Base-by-base conservation (phyloP, 192 early-diverging fungal species). In the Ambispora gerdemannii region DNA sequence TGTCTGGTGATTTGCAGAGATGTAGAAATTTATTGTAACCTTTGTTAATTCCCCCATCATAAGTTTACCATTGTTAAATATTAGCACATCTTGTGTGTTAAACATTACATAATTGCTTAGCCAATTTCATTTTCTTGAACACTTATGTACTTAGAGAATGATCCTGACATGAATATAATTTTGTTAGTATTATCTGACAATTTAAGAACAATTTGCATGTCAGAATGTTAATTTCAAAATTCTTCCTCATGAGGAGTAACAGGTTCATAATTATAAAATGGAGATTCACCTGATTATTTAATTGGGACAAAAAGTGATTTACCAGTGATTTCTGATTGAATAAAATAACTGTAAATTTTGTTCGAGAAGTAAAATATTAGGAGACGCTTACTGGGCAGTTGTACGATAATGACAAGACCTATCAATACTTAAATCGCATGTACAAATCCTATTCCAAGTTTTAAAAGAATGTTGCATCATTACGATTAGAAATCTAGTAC, bases 171-270 rank as follows among this genome's bases (percentile, higher is more conserved):
- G 58, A 32, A 60, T 24, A 17, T 60, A 60, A 36, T 38, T 38
- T 36, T 63, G 17, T 63, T 20, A 38, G 43, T 24, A 43, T 43
- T 38, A 38, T 63, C 61, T 63, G 61, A 24, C 20, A 63, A 25
- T 63, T 63, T 63, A 34, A 60, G 31, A 33, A 60, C 31, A 60
- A 60, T 60, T 32, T 60, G 10, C 31, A 33, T 33, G 11, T 60
- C 32, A 60, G 30, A 60, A 60, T 34, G 58, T 32, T 60, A 3
- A 60, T 60, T 60, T 33, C 31, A 60, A 60, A 60, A 60, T 32
- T 34, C 31, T 33, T 15, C 20, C 30, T 19, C 30, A 60, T n/a
- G 4, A 60, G 32, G 30, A 60, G 27, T 20, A 60, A 60, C 31
- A 60, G 31, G 30, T 33, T 28, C 58, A 60, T 33, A 33, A 33